These are phyloP conservation scores for Monilinia aucupariae DNA, from an alignment of 2,329 filamentous ascomycete species.

Conservation along the genomic window DNA sequence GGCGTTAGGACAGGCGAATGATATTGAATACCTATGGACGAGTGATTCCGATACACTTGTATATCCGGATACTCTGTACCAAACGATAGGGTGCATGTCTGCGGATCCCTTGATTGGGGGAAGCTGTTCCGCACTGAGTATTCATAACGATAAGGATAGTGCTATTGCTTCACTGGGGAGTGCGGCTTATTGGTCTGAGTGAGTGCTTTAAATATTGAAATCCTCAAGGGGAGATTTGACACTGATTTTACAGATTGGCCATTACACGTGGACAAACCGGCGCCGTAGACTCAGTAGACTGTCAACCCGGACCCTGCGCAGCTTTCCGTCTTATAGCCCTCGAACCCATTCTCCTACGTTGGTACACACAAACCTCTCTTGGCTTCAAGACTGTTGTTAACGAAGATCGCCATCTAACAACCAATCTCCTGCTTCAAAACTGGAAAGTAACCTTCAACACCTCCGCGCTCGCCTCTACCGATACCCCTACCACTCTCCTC, in stretches of 20 bases:
- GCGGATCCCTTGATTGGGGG: conserved; percentile 35
- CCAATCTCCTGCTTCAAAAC: conserved; percentile 35
- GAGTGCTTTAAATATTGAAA: not conserved
- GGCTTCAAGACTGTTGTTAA: conserved; percentile 37
- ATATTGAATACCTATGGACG: conserved; percentile 37
- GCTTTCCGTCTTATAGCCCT: conserved; percentile 35
- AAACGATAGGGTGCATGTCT: conserved; percentile 33
- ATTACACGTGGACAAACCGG: conserved; percentile 35
- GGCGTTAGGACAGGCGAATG: conserved; percentile 34
- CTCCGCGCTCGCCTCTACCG: conserved; percentile 36
- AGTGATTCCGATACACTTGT: conserved; percentile 35
- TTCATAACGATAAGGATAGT: conserved; percentile 36
- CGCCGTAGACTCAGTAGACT: conserved; percentile 34
- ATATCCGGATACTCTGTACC: conserved; percentile 21
- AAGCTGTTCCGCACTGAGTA: conserved; percentile 34
- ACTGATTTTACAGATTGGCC: conserved; percentile 24
- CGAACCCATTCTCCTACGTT: conserved; percentile 34
- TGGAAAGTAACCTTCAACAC: conserved; percentile 37
- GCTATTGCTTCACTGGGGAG: conserved; percentile 33
- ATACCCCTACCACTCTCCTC: conserved; percentile 36
- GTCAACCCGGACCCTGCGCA: conserved; percentile 37
- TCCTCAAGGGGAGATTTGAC: not conserved
- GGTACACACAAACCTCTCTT: conserved; percentile 38
- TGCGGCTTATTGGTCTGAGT: conserved; percentile 37
- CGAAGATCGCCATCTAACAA: conserved; percentile 39